Percentiles rank a stretch among this genome's conserved stretches.
Evolutionary conservation across 441 rosid genomes (phyloP).

Genomic region (Populus hybrid): DNA sequence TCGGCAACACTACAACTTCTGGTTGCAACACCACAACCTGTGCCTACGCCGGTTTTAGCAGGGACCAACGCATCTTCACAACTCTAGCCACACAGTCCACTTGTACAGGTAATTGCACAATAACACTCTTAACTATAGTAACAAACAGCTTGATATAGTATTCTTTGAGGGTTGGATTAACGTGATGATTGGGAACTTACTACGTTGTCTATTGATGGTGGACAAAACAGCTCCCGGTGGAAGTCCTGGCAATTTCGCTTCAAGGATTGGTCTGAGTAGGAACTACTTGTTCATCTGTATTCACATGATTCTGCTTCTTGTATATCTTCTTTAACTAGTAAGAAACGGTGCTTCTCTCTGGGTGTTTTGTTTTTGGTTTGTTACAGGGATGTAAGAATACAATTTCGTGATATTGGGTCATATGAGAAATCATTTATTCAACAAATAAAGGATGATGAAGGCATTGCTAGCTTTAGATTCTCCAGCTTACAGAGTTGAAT

Average conservation of each 20-base stretch:
- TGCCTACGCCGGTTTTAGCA: constrained; percentile 54
- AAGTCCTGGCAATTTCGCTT: constrained; percentile 9
- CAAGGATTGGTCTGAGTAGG: constrained; percentile 22
- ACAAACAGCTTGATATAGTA: neutral
- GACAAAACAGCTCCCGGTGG: neutral
- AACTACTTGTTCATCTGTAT: constrained; percentile 17
- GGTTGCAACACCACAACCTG: constrained; percentile 48
- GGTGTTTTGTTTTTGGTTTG: neutral
- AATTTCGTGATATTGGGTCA: neutral
- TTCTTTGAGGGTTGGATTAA: neutral
- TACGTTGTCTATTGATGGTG: neutral
- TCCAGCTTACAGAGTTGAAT: neutral
- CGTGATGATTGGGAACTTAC: neutral
- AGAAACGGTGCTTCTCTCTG: neutral
- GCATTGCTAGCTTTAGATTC: neutral
- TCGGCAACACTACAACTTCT: constrained; percentile 39
- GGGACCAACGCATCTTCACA: constrained; percentile 40
- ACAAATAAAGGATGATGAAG: neutral
- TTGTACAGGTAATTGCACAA: constrained; percentile 35
- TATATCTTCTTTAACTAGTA: constrained; percentile 10
- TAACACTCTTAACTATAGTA: neutral
- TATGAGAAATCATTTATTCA: neutral
- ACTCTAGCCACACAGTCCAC: constrained; percentile 24
- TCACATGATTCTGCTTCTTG: constrained; percentile 24
- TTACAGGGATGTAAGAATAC: neutral